Conservation (phyloP, 179 eudicot genomes). For the Silene vulgaris region DNA sequence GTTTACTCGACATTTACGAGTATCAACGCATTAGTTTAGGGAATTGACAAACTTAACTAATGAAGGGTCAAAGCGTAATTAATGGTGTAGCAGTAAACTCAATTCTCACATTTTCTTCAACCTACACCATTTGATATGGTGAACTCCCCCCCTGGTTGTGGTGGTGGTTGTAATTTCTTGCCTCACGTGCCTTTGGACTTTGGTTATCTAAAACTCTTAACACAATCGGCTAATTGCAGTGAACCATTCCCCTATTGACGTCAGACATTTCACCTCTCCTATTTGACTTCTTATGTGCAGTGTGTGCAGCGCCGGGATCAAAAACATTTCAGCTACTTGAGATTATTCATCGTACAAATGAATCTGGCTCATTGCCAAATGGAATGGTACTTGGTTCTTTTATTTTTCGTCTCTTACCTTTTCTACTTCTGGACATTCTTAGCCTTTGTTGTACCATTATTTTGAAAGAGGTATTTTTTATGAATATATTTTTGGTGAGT, state of each 20-base stretch:
- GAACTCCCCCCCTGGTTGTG: no score
- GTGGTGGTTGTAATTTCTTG: background rate
- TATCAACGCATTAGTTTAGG: no score
- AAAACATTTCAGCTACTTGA: constrained; percentile 95
- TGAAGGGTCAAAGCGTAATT: no score
- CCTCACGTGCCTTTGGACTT: background rate
- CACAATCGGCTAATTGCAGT: background rate
- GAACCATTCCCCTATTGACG: background rate
- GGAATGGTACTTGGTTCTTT: constrained; percentile 56
- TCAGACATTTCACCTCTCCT: background rate
- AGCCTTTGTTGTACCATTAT: background rate
- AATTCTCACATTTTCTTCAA: no score
- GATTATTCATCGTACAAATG: constrained; percentile 62
- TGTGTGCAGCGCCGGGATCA: constrained; percentile 99
- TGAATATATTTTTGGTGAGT: background rate
- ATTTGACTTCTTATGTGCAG: constrained; percentile 38
- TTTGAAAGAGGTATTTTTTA: background rate
- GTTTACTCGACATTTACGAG: no score
- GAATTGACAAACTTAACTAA: no score
- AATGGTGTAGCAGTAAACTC: no score
- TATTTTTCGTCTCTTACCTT: constrained; percentile 12
- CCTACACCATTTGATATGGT: no score
- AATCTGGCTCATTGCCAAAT: constrained; percentile 57
- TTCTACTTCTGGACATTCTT: constrained; percentile 3
- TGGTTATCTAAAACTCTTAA: background rate